Evolutionary conservation across 441 rosid genomes (phyloP), one percentile per base, ranked within the genome.

Genomic region (Pelargonium cotyledonis): DNA sequence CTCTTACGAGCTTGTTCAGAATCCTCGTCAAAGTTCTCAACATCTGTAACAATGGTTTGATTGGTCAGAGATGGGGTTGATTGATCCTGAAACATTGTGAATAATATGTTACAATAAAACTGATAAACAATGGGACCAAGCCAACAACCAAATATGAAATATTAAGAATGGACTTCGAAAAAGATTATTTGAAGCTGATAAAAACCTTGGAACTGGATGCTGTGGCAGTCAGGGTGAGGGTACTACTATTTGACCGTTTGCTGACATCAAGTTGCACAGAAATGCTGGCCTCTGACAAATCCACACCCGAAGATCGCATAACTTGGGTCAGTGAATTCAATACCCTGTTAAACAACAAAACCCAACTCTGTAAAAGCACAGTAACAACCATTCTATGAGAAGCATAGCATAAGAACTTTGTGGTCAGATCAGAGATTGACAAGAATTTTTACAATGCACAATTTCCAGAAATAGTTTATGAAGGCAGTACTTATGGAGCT

Each of bases 131-230:
- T 21, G 23, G 23, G 23, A 21, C 23, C 23, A 21, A 21, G 23
- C 23, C 23, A 21, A 0, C 23, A 0, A 21, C 23, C 23, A 21
- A 21, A 21, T 21, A 21, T 21, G 23, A 21, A 21, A 21, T 21
- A 21, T 21, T 21, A 21, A 21, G 23, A 21, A 21, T 21, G 23
- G 23, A 21, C 23, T 53, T 61, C 41, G 15, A 68, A 0, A 14
- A 53, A 21, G 23, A 16, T 46, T 4, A 18, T 19, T 21, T 12
- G 11, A 31, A 19, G 67, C 44, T 26, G 53, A 38, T 15, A 11
- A 57, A 60, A 70, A 89, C 95, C 92, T 85, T 82, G 44, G 89
- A 80, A 71, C 75, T 47, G 58, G 85, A 81, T 41, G 76, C 75
- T 38, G 62, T 51, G 64, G 65, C 11, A 14, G 76, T 19, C 40